Evolutionary conservation across 2,329 filamentous ascomycete genomes (phyloP).

Genomic region (Curvularia eragrostidis): DNA sequence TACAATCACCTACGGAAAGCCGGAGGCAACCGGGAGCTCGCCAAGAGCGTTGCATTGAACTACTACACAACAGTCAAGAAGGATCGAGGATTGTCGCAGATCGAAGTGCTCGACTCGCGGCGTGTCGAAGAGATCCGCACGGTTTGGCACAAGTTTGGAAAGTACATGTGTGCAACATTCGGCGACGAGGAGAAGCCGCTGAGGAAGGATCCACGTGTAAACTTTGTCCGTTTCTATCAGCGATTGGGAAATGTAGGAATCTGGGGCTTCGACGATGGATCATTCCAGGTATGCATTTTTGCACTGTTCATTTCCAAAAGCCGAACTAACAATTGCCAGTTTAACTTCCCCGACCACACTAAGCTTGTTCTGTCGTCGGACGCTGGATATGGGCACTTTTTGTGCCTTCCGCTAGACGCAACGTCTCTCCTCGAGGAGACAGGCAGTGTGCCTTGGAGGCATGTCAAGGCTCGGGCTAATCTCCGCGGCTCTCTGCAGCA

Average conservation of each 20-base stretch:
- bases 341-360: conserved; percentile 89
- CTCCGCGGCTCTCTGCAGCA: conserved; percentile 76
- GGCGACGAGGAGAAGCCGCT: conserved; percentile 56
- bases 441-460: conserved; percentile 67
- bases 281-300: conserved; percentile 68
- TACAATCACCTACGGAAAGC: conserved; percentile 74
- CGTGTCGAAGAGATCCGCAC: conserved; percentile 63
- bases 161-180: conserved; percentile 66
- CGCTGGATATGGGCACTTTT: conserved; percentile 79
- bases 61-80: conserved; percentile 74
- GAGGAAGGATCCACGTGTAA: conserved; percentile 53
- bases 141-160: conserved; percentile 72
- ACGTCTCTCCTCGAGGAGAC: conserved; percentile 68
- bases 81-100: conserved; percentile 66
- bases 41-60: conserved; percentile 61
- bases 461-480: conserved; percentile 73
- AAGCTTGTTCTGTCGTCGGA: conserved; percentile 79
- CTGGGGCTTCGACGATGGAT: conserved; percentile 82
- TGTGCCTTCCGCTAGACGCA: conserved; percentile 75
- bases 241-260: conserved; percentile 80
- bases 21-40: conserved; percentile 61
- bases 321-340: conserved; percentile 55
- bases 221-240: conserved; percentile 80
- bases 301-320: background rate
- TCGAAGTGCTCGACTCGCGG: conserved; percentile 67